These are phyloP conservation scores for Quercus mongolica DNA, from an alignment of 306 rosid genomes.

Conservation along the genomic window DNA sequence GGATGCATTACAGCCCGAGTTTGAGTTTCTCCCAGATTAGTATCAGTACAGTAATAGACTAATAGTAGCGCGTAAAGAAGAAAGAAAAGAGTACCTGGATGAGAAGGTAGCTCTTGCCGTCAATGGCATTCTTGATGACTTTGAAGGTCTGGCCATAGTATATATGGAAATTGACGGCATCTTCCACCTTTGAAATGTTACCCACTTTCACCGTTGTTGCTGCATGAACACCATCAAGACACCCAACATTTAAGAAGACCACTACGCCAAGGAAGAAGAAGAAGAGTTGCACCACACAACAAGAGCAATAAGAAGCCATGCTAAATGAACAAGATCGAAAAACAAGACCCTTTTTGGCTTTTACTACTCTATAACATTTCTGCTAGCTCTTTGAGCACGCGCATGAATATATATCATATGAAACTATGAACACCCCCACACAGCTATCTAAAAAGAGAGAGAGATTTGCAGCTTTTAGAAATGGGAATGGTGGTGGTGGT, in stretches of 20 bases:
- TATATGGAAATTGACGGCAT: conserved; percentile 68
- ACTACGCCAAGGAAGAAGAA: conserved; percentile 23
- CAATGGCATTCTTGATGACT: conserved; percentile 81
- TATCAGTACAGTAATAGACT: too few species aligned
- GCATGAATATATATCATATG: not conserved
- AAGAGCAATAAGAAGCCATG: conserved; percentile 27
- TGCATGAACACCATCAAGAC: conserved; percentile 31
- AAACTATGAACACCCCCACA: not conserved
- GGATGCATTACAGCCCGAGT: too few species aligned
- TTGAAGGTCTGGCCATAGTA: conserved; percentile 91
- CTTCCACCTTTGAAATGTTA: conserved; percentile 74
- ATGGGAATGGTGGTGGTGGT: not conserved
- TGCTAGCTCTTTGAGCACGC: not conserved
- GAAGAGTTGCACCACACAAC: conserved; percentile 29
- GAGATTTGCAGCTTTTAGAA: conserved; percentile 27
- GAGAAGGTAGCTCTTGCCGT: conserved; percentile 92
- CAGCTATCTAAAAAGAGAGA: not conserved
- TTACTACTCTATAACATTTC: not conserved
- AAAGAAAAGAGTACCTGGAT: conserved; percentile 59
- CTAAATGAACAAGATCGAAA: not conserved
- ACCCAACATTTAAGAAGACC: conserved; percentile 17
- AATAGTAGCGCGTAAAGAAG: not conserved
- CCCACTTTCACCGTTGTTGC: conserved; percentile 39
- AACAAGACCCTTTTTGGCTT: not conserved
- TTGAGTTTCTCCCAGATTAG: too few species aligned